These are phyloP conservation scores for Dalbergia oliveri DNA, from an alignment of 306 rosid genomes.

Conservation along the genomic window DNA sequence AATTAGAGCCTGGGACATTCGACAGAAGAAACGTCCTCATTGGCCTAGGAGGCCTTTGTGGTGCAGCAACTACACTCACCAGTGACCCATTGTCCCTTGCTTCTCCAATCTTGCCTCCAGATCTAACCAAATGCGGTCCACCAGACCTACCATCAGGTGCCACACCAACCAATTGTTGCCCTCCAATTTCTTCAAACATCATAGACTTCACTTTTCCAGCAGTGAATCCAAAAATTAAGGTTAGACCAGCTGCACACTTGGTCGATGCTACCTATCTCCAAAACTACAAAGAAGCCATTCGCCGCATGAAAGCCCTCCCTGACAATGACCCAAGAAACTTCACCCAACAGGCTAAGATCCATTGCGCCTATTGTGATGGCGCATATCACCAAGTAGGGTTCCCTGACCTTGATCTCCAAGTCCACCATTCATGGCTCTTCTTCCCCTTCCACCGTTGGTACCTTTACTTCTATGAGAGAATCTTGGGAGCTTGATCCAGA, in stretches of 20 bases:
- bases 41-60: conserved; percentile 62
- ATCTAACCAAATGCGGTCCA: conserved; percentile 52
- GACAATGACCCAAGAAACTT: conserved; percentile 74
- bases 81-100: conserved; percentile 52
- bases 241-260: conserved; percentile 71
- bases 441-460: conserved; percentile 86
- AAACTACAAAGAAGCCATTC: conserved; percentile 64
- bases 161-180: conserved; percentile 58
- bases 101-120: conserved; percentile 58
- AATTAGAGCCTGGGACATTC: not conserved
- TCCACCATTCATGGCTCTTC: conserved; percentile 85
- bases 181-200: conserved; percentile 49
- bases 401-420: conserved; percentile 72
- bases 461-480: conserved; percentile 76
- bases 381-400: conserved; percentile 72
- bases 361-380: conserved; percentile 89
- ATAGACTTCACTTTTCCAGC: conserved; percentile 52
- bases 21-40: conserved; percentile 62
- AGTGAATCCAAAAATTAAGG: conserved; percentile 38
- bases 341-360: conserved; percentile 72
- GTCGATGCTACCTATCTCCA: conserved; percentile 50
- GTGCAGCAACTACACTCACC: conserved; percentile 46
- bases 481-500: conserved; percentile 61
- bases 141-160: conserved; percentile 53
- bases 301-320: conserved; percentile 74